Conservation (phyloP, 2,329 filamentous ascomycete species). For the Aspergillus caelatus region DNA sequence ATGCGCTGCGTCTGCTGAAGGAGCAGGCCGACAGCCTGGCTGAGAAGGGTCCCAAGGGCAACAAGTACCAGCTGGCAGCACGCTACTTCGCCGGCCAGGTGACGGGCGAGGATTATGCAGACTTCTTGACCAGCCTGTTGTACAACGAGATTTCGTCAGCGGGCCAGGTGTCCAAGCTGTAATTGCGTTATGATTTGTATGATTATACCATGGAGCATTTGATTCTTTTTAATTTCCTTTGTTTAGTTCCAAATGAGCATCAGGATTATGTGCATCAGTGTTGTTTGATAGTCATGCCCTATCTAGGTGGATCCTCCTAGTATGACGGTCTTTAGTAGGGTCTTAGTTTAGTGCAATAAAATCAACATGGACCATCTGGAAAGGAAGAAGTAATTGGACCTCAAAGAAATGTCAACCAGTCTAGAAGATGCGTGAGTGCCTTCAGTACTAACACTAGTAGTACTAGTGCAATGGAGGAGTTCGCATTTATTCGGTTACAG, state of each 20-base stretch:
- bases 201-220: conserved; percentile 3
- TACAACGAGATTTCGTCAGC: conserved; percentile 66
- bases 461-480: no score
- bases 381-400: no score
- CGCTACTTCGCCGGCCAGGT: conserved; percentile 93
- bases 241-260: background rate
- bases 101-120: conserved; percentile 95
- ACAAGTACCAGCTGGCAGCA: conserved; percentile 88
- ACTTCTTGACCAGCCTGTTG: conserved; percentile 85
- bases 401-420: no score
- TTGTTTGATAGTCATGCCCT: background rate
- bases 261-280: background rate
- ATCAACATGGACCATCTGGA: background rate
- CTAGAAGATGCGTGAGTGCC: no score
- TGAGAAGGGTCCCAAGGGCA: conserved; percentile 76
- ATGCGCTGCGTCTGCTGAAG: conserved; percentile 81
- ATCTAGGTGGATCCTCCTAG: background rate
- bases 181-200: conserved; percentile 24
- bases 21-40: conserved; percentile 80
- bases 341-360: background rate
- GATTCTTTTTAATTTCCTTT: background rate
- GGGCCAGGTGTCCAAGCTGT: conserved; percentile 70
- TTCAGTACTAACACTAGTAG: no score
- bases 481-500: no score
- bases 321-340: background rate